These are phyloP conservation scores for Penicillium sp. DNA, from an alignment of 2,329 filamentous ascomycete species.

Conservation along the genomic window DNA sequence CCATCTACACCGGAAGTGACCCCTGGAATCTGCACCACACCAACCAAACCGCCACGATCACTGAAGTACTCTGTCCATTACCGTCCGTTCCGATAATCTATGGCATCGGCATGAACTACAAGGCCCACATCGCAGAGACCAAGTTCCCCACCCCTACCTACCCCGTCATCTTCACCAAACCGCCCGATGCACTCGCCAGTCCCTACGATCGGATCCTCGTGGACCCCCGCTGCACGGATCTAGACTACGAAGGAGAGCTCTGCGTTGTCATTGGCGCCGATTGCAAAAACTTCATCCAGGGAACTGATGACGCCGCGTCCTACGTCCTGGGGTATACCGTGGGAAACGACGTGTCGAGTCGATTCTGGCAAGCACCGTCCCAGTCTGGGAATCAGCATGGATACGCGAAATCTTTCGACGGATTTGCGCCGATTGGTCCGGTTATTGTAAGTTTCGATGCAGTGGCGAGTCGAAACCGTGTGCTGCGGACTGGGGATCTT, in stretches of 20 bases:
- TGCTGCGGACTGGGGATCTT: too few species aligned
- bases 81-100: too few species aligned
- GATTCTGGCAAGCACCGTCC: conserved; percentile 30
- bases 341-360: conserved; percentile 32
- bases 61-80: too few species aligned
- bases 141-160: too few species aligned
- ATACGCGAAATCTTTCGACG: conserved; percentile 51
- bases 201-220: conserved; percentile 6
- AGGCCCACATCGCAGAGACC: too few species aligned
- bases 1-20: too few species aligned
- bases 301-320: conserved; percentile 2
- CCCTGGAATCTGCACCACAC: too few species aligned
- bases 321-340: conserved; percentile 18
- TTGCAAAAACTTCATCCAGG: conserved; percentile 1
- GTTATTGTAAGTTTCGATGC: conserved; percentile 35
- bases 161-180: conserved; percentile 12
- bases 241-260: conserved; percentile 11
- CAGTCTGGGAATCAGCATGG: conserved; percentile 35
- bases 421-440: conserved; percentile 51
- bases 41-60: too few species aligned
- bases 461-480: conserved; percentile 13
- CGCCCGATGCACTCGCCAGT: background rate
- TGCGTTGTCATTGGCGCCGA: conserved; percentile 7
- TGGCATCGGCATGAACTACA: too few species aligned
- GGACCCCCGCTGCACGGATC: conserved; percentile 3